A percentile compares a stretch with the other conserved stretches of the same genome.
Evolutionary conservation across 2,329 filamentous ascomycete genomes (phyloP).

Genomic region (Botrytis deweyae): DNA sequence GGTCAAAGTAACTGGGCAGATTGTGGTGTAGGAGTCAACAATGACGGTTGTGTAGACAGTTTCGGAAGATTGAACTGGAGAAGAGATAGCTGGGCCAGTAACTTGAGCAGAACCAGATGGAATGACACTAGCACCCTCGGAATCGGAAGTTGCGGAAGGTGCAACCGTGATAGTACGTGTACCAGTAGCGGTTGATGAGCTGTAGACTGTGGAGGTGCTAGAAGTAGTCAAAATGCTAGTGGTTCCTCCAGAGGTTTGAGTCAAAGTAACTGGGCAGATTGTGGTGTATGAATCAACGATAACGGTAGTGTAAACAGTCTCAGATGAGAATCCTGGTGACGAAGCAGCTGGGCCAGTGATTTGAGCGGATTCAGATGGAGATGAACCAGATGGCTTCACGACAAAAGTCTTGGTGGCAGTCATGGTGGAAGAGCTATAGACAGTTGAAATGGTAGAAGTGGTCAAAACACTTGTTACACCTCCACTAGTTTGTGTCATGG

Average conservation of each 20-base stretch:
- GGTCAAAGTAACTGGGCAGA: constrained; percentile 6
- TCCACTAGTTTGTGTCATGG: constrained; percentile 3
- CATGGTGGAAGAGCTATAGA: neutral
- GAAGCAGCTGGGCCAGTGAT: neutral
- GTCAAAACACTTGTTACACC: constrained; percentile 3
- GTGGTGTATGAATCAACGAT: constrained; percentile 2
- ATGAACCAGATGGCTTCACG: neutral
- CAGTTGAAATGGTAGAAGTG: constrained; percentile 8
- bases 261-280: constrained; percentile 7
- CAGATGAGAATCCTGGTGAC: neutral
- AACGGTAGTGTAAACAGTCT: neutral
- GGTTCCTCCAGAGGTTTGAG: constrained; percentile 2
- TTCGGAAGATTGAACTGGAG: neutral
- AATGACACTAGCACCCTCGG: neutral
- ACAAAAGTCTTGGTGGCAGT: neutral
- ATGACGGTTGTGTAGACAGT: neutral
- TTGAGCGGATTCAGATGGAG: neutral
- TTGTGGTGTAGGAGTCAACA: neutral
- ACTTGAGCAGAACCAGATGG: neutral
- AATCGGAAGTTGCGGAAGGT: neutral
- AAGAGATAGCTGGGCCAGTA: neutral
- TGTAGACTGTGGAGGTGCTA: constrained; percentile 4
- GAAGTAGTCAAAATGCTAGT: constrained; percentile 3
- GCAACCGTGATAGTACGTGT: neutral
- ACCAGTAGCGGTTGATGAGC: neutral